These are phyloP conservation scores for Lipomyces sp. DNA, from an alignment of 805 yeast species.

Conservation along the genomic window DNA sequence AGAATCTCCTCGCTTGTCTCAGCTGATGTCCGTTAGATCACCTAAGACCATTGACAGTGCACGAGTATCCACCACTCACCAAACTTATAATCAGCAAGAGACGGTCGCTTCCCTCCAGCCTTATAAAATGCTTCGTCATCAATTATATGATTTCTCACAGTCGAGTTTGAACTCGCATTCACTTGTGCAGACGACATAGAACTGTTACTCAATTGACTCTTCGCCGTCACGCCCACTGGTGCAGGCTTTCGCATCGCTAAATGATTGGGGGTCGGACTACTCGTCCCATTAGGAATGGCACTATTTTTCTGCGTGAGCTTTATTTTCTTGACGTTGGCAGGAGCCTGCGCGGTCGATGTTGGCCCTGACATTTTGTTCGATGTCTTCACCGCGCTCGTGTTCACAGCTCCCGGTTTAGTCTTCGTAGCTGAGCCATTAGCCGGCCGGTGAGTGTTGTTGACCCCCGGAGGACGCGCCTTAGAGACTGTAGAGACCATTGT, in stretches of 20 bases:
- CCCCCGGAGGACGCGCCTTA: constrained; percentile 34
- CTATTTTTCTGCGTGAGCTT: constrained; percentile 29
- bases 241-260: constrained; percentile 13
- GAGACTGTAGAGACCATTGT: constrained; percentile 33
- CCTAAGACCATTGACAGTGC: neutral
- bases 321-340: constrained; percentile 27
- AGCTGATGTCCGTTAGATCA: constrained; percentile 43
- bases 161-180: constrained; percentile 8
- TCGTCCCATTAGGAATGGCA: constrained; percentile 3
- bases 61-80: constrained; percentile 18
- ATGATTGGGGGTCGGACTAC: constrained; percentile 1
- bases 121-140: constrained; percentile 24
- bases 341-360: neutral
- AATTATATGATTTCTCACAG: constrained; percentile 4
- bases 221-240: constrained; percentile 13
- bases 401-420: constrained; percentile 14
- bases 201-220: constrained; percentile 20
- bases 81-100: constrained; percentile 26
- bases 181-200: constrained; percentile 15
- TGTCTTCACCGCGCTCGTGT: constrained; percentile 7
- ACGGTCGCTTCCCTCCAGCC: constrained; percentile 10
- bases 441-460: constrained; percentile 8
- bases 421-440: constrained; percentile 4
- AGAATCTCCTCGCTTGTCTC: constrained; percentile 75
- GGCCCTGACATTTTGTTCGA: constrained; percentile 9